Conservation (phyloP, 139 green algal species). For the Chlorella sorokiniana region DNA sequence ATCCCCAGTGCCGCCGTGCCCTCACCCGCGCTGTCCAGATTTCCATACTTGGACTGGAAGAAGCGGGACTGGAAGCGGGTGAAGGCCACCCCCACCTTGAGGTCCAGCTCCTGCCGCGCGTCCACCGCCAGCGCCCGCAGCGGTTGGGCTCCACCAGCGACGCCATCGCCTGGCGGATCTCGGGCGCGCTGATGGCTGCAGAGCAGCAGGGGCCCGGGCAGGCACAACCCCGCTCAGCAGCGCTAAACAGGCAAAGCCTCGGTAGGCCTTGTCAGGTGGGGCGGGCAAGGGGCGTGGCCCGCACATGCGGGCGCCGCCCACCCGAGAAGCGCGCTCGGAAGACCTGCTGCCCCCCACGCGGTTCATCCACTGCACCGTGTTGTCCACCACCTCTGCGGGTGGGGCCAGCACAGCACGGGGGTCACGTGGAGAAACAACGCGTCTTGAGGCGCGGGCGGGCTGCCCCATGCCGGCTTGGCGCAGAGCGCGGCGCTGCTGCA, state of each 20-base stretch:
- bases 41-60: conserved; percentile 89
- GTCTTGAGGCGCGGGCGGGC: no score
- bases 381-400: conserved; percentile 75
- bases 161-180: conserved; percentile 82
- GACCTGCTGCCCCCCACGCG: conserved; percentile 51
- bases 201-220: not conserved
- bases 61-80: conserved; percentile 86
- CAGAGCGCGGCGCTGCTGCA: no score
- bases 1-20: not conserved
- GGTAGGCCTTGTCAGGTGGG: no score
- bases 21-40: conserved; percentile 67
- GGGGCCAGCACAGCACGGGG: not conserved
- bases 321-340: conserved; percentile 74
- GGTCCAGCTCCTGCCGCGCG: conserved; percentile 83
- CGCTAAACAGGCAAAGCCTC: no score
- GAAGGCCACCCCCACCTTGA: conserved; percentile 80
- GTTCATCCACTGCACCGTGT: conserved; percentile 65
- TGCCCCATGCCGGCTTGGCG: no score
- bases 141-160: conserved; percentile 80
- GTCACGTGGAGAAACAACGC: not conserved
- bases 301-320: no score
- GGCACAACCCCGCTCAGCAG: no score
- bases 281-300: no score
- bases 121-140: conserved; percentile 81
- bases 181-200: conserved; percentile 72